These are phyloP conservation scores for Aureobasidium namibiae DNA, from an alignment of 2,329 filamentous ascomycete species.

Conservation along the genomic window DNA sequence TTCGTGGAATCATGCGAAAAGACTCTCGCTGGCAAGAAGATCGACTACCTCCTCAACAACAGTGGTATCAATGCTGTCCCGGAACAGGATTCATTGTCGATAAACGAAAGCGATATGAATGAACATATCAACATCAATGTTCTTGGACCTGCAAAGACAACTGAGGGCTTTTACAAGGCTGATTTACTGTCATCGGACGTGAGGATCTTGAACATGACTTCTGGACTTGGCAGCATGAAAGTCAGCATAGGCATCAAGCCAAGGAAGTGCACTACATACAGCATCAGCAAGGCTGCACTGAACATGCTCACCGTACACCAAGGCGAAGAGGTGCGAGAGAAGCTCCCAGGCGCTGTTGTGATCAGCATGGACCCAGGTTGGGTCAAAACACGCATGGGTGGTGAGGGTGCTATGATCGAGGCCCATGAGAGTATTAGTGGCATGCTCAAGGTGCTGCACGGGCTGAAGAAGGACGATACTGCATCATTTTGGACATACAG, in stretches of 20 bases:
- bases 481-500: conserved; percentile 32
- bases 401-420: conserved; percentile 32
- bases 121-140: conserved; percentile 40
- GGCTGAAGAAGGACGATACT: conserved; percentile 26
- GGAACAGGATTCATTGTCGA: conserved; percentile 31
- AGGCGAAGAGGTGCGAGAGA: conserved; percentile 29
- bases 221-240: conserved; percentile 26
- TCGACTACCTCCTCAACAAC: conserved; percentile 36
- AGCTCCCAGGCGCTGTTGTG: conserved; percentile 24
- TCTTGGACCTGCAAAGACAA: conserved; percentile 38
- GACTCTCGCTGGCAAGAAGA: conserved; percentile 27
- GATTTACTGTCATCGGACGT: conserved; percentile 24
- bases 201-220: conserved; percentile 29
- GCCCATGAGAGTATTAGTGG: conserved; percentile 30
- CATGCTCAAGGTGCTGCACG: conserved; percentile 30
- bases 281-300: conserved; percentile 36
- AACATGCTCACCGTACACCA: conserved; percentile 39
- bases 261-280: conserved; percentile 32
- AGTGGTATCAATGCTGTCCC: conserved; percentile 34
- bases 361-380: conserved; percentile 37
- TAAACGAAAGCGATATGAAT: conserved; percentile 30
- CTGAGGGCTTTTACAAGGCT: conserved; percentile 28
- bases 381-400: conserved; percentile 37
- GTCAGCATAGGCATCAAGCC: conserved; percentile 22
- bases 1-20: conserved; percentile 28